Conservation (phyloP, 2,329 filamentous ascomycete species). For the Penicillium sp. region DNA sequence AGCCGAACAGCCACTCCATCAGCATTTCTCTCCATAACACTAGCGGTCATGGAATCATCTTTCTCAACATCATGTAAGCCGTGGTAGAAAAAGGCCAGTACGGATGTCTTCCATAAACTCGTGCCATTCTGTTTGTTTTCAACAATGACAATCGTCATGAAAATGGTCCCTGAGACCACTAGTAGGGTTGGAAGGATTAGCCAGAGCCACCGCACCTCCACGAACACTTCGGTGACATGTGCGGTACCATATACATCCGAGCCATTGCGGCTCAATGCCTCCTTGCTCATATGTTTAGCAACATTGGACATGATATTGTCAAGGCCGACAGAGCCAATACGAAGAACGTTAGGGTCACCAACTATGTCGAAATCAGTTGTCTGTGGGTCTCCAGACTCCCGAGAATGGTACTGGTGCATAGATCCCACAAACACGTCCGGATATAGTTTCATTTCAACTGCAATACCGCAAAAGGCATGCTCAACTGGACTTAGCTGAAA, state of each 20-base stretch:
- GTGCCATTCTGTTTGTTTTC: not conserved
- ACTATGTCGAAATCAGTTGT: no score
- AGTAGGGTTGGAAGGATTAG: conserved; percentile 5
- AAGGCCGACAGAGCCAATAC: not conserved
- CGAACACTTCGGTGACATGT: conserved; percentile 1
- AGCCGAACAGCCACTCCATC: not conserved
- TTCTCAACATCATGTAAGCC: not conserved
- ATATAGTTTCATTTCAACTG: not conserved
- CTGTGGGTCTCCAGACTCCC: no score
- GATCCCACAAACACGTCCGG: not conserved
- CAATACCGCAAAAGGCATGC: not conserved
- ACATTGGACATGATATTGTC: not conserved
- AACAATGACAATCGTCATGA: conserved; percentile 2
- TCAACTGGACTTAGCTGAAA: not conserved
- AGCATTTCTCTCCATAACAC: not conserved
- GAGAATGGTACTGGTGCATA: not conserved
- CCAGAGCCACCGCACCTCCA: conserved; percentile 5
- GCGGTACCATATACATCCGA: not conserved
- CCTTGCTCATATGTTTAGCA: not conserved
- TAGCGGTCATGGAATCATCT: not conserved
- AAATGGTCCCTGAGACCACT: conserved; percentile 4
- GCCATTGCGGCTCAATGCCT: not conserved
- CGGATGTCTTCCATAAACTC: not conserved
- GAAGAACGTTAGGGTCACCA: not conserved
- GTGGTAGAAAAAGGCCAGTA: not conserved